phyloP scores from a whole-genome alignment of 345 rosid species.

The Cardamine resedifolia region DNA sequence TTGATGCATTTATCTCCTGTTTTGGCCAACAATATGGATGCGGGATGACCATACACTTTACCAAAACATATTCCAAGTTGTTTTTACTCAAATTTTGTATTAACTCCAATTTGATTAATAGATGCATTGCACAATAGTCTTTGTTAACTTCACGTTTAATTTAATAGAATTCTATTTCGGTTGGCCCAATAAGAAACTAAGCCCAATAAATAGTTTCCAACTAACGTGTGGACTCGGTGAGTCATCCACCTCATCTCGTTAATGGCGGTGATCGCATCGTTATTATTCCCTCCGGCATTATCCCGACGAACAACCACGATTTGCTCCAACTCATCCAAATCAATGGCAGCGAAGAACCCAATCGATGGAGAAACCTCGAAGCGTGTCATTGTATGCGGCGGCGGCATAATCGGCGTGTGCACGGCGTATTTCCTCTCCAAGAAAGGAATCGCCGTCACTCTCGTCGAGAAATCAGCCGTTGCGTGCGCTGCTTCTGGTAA shows the following conservation, averaged over 20 bases:
- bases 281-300: not conserved
- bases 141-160: not conserved
- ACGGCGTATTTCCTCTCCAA: slow-evolving; percentile 81
- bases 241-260: slow-evolving; percentile 20
- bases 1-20: too few species aligned
- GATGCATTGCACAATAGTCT: too few species aligned
- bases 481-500: slow-evolving; percentile 94
- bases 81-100: too few species aligned
- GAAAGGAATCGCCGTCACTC: slow-evolving; percentile 65
- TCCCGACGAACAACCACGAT: slow-evolving; percentile 7
- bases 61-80: not conserved
- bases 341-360: slow-evolving; percentile 32
- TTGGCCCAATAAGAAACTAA: not conserved
- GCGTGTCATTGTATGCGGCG: slow-evolving; percentile 71
- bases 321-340: slow-evolving; percentile 30
- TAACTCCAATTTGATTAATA: too few species aligned
- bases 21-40: too few species aligned
- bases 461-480: slow-evolving; percentile 70
- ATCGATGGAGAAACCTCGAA: slow-evolving; percentile 23
- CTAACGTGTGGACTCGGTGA: slow-evolving; percentile 16
- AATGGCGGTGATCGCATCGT: slow-evolving; percentile 31
- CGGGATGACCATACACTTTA: too few species aligned
- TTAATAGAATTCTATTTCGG: too few species aligned
- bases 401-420: slow-evolving; percentile 88
- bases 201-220: slow-evolving; percentile 19